Conservation (phyloP, 495 filamentous ascomycete genomes). For the Aspergillus diversus region DNA sequence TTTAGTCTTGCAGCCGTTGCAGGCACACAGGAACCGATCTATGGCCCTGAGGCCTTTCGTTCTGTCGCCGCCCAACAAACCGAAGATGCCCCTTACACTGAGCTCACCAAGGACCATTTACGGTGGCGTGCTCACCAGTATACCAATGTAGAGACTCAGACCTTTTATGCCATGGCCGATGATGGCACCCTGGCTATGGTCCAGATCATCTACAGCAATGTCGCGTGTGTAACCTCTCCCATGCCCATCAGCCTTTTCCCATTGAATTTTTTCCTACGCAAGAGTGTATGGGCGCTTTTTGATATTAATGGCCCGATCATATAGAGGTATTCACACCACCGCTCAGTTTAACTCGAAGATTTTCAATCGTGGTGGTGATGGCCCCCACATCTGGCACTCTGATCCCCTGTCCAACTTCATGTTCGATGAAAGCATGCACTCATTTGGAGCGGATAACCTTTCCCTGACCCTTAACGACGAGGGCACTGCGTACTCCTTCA, state of each 20-base stretch:
- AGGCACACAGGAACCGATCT: constrained; percentile 94
- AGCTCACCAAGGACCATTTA: constrained; percentile 73
- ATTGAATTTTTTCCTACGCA: too few relatives aligned
- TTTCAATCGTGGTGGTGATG: constrained; percentile 73
- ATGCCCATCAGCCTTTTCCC: background rate
- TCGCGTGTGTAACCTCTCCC: constrained; percentile 68
- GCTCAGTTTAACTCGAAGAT: constrained; percentile 91
- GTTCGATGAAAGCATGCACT: constrained; percentile 81
- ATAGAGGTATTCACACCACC: constrained; percentile 84
- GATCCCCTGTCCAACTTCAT: constrained; percentile 73
- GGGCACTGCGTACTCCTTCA: constrained; percentile 78
- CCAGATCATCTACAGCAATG: constrained; percentile 97
- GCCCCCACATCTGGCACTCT: constrained; percentile 75
- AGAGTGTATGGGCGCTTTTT: background rate
- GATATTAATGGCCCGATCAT: constrained; percentile 8
- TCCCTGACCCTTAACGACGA: constrained; percentile 84
- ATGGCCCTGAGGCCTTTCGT: constrained; percentile 86
- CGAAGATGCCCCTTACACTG: constrained; percentile 76
- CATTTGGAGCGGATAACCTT: constrained; percentile 82
- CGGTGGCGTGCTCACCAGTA: constrained; percentile 80
- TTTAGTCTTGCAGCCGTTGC: constrained; percentile 85
- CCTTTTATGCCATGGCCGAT: constrained; percentile 87
- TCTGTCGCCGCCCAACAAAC: constrained; percentile 77
- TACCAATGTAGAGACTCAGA: constrained; percentile 95
- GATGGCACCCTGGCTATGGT: constrained; percentile 73